Percentiles rank a stretch among this genome's conserved stretches.
These are phyloP conservation scores for Sporobolomyces phaffii DNA, from an alignment of 768 basidiomycete genomes.

Conservation along the genomic window DNA sequence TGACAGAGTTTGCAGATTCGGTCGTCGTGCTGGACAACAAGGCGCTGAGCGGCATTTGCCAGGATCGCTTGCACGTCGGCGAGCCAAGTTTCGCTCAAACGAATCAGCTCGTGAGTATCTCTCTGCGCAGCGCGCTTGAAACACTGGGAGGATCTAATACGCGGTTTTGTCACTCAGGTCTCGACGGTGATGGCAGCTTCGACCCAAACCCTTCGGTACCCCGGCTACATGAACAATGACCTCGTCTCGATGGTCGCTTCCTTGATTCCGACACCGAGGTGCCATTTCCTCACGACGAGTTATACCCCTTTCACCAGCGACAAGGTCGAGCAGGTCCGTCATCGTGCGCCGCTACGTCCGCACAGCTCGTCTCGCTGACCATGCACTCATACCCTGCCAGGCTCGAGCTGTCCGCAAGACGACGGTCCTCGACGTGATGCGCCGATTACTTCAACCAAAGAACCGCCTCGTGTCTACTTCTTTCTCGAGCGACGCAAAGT, in stretches of 20 bases:
- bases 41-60: conserved; percentile 83
- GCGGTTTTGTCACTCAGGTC: conserved; percentile 55
- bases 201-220: conserved; percentile 92
- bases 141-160: conserved; percentile 33
- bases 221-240: conserved; percentile 99
- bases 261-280: conserved; percentile 91
- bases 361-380: too few species aligned
- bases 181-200: conserved; percentile 97
- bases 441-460: conserved; percentile 91
- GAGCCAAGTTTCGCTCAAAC: conserved; percentile 80
- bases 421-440: conserved; percentile 97
- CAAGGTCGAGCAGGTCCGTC: conserved; percentile 83
- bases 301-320: conserved; percentile 98
- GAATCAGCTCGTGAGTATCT: conserved; percentile 68
- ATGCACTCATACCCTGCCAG: too few species aligned
- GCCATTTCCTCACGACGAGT: conserved; percentile 97
- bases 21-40: conserved; percentile 97
- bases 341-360: too few species aligned
- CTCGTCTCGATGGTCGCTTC: conserved; percentile 94
- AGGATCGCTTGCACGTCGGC: conserved; percentile 74
- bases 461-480: conserved; percentile 95
- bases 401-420: conserved; percentile 93
- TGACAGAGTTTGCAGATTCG: conserved; percentile 93
- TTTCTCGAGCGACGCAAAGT: conserved; percentile 69
- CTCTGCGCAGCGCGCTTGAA: not conserved